Percentiles rank a stretch among this genome's conserved stretches.
Conservation (phyloP, 257 asterid species). For the Echium plantagineum region DNA sequence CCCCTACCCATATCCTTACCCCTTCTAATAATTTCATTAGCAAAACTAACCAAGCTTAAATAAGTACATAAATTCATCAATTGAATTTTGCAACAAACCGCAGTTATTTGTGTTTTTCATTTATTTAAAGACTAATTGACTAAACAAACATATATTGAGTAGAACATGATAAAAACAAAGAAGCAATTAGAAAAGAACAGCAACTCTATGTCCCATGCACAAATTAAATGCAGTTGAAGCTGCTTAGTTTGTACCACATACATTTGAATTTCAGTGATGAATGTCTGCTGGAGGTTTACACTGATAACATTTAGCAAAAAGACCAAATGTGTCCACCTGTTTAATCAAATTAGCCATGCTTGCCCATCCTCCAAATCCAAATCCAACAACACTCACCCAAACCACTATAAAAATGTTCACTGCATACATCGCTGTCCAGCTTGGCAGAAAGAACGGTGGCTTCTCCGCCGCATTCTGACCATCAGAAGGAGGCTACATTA, state of each 20-base stretch:
- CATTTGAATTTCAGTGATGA: constrained; percentile 8
- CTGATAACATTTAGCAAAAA: constrained; percentile 90
- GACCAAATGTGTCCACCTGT: constrained; percentile 83
- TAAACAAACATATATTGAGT: too few species aligned
- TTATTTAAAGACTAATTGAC: too few species aligned
- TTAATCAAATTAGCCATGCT: constrained; percentile 63
- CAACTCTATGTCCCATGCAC: background rate
- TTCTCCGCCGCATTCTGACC: constrained; percentile 88
- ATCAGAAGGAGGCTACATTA: background rate
- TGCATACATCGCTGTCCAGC: constrained; percentile 79
- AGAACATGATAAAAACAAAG: too few species aligned
- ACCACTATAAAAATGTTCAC: constrained; percentile 52
- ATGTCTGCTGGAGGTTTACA: constrained; percentile 45
- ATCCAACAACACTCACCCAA: constrained; percentile 72
- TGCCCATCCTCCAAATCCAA: constrained; percentile 98
- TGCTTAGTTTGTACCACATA: background rate
- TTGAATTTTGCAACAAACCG: too few species aligned
- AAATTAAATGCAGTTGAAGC: background rate
- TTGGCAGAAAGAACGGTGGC: constrained; percentile 75
- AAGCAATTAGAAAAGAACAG: background rate
- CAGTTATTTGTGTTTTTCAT: too few species aligned
- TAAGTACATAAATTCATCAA: too few species aligned
- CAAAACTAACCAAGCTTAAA: too few species aligned
- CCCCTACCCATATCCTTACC: too few species aligned
- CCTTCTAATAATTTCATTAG: too few species aligned